A percentile compares a stretch with the other conserved stretches of the same genome.
phyloP scores from a whole-genome alignment of 2,329 filamentous ascomycete genomes.

The Aspergillus pseudoviridinutans region DNA sequence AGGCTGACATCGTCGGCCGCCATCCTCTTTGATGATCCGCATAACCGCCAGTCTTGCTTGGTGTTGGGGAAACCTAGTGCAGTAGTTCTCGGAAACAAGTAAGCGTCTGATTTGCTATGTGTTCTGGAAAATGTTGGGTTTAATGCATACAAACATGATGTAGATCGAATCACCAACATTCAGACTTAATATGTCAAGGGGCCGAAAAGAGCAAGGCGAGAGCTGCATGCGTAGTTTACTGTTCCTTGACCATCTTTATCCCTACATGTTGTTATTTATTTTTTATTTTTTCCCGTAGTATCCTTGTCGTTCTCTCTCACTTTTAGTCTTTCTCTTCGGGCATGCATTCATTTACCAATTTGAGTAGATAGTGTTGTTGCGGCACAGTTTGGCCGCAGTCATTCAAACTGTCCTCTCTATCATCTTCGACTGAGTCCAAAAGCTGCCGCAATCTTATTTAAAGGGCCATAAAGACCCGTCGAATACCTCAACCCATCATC shows the following conservation, averaged over 20 bases:
- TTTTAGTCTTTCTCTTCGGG: slow-evolving; percentile 1
- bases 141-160: slow-evolving; percentile 16
- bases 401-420: slow-evolving; percentile 8
- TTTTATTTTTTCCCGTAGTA: slow-evolving; percentile 5
- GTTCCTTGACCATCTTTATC: slow-evolving; percentile 15
- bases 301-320: slow-evolving; percentile 8
- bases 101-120: slow-evolving; percentile 10
- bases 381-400: slow-evolving; percentile 18
- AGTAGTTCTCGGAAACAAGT: slow-evolving; percentile 12
- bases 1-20: slow-evolving; percentile 13
- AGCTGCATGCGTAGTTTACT: slow-evolving; percentile 16
- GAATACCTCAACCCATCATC: slow-evolving; percentile 11
- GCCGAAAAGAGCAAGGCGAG: slow-evolving; percentile 12
- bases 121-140: slow-evolving; percentile 11
- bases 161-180: slow-evolving; percentile 22
- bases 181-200: slow-evolving; percentile 6
- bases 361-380: slow-evolving; percentile 18
- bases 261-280: slow-evolving; percentile 5
- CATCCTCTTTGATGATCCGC: slow-evolving; percentile 23
- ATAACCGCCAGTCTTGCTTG: slow-evolving; percentile 22
- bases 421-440: slow-evolving; percentile 11
- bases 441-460: slow-evolving; percentile 17
- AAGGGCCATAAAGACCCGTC: slow-evolving; percentile 16
- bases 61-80: slow-evolving; percentile 20
- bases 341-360: slow-evolving; percentile 9